Evolutionary conservation across 495 filamentous ascomycete genomes (phyloP).

Genomic region (Penicillium pulvis): DNA sequence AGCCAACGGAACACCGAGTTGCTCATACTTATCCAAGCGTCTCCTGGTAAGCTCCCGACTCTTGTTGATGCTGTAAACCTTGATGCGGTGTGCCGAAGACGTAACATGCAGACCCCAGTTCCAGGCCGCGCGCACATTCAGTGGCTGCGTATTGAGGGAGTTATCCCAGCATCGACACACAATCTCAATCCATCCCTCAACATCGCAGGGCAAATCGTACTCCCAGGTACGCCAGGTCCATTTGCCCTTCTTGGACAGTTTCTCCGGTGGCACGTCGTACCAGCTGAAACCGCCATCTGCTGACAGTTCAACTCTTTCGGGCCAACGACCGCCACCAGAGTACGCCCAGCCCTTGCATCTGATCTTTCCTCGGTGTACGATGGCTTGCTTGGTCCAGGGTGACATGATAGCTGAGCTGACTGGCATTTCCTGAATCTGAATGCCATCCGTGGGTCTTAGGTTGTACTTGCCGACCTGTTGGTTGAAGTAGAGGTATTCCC

Average conservation of each 20-base stretch:
- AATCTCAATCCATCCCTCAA: constrained; percentile 48
- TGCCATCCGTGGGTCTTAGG: constrained; percentile 35
- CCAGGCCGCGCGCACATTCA: constrained; percentile 43
- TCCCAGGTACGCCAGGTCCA: constrained; percentile 46
- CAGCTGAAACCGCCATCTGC: constrained; percentile 45
- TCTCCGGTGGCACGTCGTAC: constrained; percentile 37
- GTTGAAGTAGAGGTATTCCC: constrained; percentile 53
- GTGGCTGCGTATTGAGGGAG: constrained; percentile 43
- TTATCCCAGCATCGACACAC: constrained; percentile 48
- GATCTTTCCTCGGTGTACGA: constrained; percentile 38
- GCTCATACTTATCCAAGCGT: constrained; percentile 29
- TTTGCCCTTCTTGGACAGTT: constrained; percentile 37
- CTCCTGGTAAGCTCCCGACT: constrained; percentile 46
- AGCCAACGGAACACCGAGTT: neutral
- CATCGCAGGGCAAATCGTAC: constrained; percentile 41
- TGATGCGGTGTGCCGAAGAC: constrained; percentile 63
- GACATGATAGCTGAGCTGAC: constrained; percentile 51
- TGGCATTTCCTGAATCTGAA: constrained; percentile 53
- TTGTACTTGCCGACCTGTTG: constrained; percentile 38
- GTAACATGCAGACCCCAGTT: constrained; percentile 70
- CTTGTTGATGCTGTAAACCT: constrained; percentile 64
- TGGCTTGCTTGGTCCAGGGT: constrained; percentile 32
- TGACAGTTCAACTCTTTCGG: constrained; percentile 48
- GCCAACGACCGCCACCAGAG: constrained; percentile 47
- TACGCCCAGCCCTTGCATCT: constrained; percentile 49